Evolutionary conservation across 75 land plant genomes (phyloP).

Genomic region (Pinus albicaulis): DNA sequence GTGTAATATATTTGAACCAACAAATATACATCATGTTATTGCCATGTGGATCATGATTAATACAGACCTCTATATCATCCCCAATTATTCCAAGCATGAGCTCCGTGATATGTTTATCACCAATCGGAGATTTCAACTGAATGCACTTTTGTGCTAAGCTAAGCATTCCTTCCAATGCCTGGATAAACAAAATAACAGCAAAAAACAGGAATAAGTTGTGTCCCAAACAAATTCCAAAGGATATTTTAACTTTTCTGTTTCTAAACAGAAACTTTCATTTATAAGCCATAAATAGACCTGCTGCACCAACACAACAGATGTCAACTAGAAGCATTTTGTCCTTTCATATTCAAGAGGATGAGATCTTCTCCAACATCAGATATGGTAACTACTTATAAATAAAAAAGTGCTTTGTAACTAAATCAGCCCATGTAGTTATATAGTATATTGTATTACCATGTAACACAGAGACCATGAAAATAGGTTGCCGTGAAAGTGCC

Average conservation of each 20-base stretch:
- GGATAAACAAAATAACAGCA: background rate
- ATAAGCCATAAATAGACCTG: background rate
- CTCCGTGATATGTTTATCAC: slow-evolving; percentile 34
- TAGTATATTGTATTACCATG: background rate
- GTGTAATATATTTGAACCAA: slow-evolving; percentile 8
- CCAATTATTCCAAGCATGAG: slow-evolving; percentile 80
- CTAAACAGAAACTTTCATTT: background rate
- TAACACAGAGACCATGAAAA: background rate
- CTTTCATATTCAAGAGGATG: background rate
- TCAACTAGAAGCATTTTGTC: background rate
- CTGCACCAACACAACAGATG: background rate
- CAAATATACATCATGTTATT: background rate
- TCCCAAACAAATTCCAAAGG: background rate
- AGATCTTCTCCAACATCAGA: background rate
- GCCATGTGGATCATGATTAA: background rate
- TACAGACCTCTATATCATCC: slow-evolving; percentile 82
- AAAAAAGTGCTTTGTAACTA: background rate
- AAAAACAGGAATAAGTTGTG: background rate
- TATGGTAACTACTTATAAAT: background rate
- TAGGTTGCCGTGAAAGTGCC: background rate
- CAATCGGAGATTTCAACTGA: slow-evolving; percentile 58
- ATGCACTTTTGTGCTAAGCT: slow-evolving; percentile 75
- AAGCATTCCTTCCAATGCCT: slow-evolving; percentile 83
- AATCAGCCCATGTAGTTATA: background rate
- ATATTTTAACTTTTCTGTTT: background rate